Evolutionary conservation across 768 basidiomycete genomes (phyloP).

Genomic region (Boletales sp.): DNA sequence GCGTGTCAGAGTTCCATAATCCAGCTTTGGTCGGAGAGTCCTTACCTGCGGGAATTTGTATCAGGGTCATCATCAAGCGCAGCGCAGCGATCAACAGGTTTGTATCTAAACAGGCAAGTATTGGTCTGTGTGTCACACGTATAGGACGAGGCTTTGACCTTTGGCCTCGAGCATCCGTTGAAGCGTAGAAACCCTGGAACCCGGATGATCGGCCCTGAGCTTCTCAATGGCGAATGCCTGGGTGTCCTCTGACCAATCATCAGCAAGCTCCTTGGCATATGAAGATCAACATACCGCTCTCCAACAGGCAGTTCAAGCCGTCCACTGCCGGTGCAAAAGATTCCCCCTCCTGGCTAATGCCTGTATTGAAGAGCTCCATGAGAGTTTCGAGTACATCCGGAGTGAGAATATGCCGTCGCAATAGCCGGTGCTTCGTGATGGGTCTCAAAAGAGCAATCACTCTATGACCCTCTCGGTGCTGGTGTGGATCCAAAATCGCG

Average conservation of each 20-base stretch:
- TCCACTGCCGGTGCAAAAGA: conserved; percentile 21
- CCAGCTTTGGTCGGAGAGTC: neutral
- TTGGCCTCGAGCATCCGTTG: conserved; percentile 10
- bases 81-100: conserved; percentile 11
- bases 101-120: conserved; percentile 2
- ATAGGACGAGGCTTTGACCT: conserved; percentile 1
- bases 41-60: conserved; percentile 14
- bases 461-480: conserved; percentile 15
- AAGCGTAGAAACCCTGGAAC: conserved; percentile 4
- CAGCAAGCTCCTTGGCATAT: neutral
- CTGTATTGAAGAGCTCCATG: conserved; percentile 12
- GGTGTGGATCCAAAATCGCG: conserved; percentile 5
- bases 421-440: conserved; percentile 12
- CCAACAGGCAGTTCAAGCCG: conserved; percentile 13
- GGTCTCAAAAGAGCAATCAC: conserved; percentile 20
- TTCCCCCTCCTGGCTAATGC: neutral
- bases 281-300: conserved; percentile 9
- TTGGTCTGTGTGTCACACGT: neutral
- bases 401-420: conserved; percentile 15
- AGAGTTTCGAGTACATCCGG: conserved; percentile 7
- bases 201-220: neutral
- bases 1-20: neutral
- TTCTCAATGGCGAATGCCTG: conserved; percentile 3
- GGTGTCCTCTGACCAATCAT: conserved; percentile 9
- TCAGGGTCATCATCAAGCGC: conserved; percentile 11